phyloP scores from a whole-genome alignment of 1,284 basidiomycete genomes.

The Hemileia vastatrix region DNA sequence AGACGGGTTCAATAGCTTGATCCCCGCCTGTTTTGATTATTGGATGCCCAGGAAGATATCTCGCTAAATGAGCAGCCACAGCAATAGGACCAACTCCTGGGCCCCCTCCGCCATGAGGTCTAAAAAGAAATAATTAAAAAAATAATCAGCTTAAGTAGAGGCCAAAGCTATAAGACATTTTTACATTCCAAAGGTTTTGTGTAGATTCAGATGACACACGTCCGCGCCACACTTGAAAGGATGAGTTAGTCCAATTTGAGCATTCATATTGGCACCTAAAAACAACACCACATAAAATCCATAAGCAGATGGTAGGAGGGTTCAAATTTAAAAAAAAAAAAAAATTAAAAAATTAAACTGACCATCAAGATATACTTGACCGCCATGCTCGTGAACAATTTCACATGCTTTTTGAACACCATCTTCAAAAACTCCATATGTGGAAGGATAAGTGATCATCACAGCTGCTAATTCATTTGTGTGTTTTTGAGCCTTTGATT shows the following conservation, averaged over 20 bases:
- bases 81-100: slow-evolving; percentile 96
- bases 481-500: slow-evolving; percentile 77
- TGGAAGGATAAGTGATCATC: slow-evolving; percentile 96
- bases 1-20: slow-evolving; percentile 72
- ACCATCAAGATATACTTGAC: slow-evolving; percentile 95
- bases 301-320: no score
- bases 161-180: slow-evolving; percentile 24
- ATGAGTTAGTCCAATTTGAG: slow-evolving; percentile 87
- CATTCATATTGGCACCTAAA: slow-evolving; percentile 79
- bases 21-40: slow-evolving; percentile 60
- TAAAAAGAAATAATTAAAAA: slow-evolving; percentile 41
- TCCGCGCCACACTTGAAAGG: slow-evolving; percentile 94
- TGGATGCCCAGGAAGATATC: slow-evolving; percentile 90
- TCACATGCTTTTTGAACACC: slow-evolving; percentile 81
- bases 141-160: slow-evolving; percentile 43
- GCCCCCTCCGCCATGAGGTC: slow-evolving; percentile 93
- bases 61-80: slow-evolving; percentile 80
- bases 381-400: slow-evolving; percentile 87
- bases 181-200: slow-evolving; percentile 89
- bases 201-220: slow-evolving; percentile 93
- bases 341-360: no score
- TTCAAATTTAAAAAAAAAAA: slow-evolving; percentile 6
- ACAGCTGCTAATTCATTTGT: slow-evolving; percentile 86
- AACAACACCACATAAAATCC: not conserved
- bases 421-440: slow-evolving; percentile 92